Evolutionary conservation across 208 protist species (phyloP).

Genomic region (Angomonas deanei): DNA sequence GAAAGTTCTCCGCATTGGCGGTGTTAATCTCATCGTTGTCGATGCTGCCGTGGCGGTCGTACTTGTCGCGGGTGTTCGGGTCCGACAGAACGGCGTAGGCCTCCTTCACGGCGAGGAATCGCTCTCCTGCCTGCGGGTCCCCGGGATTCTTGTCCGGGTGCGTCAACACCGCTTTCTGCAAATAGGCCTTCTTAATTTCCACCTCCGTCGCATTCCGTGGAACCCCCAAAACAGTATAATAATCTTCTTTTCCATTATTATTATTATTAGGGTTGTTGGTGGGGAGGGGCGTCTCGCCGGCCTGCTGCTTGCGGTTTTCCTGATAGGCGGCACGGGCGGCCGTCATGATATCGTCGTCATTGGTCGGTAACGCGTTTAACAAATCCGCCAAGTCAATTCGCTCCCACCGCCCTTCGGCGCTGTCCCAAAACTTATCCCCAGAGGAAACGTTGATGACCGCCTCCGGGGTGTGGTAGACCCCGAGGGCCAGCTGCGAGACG

Average conservation of each 20-base stretch:
- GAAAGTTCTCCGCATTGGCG: background rate
- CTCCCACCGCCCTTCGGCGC: constrained; percentile 13
- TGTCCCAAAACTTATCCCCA: constrained; percentile 27
- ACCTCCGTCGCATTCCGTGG: constrained; percentile 52
- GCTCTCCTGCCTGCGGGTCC: constrained; percentile 74
- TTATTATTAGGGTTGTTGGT: too few species aligned
- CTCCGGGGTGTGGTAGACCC: constrained; percentile 24
- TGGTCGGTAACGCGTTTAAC: constrained; percentile 14
- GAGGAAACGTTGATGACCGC: constrained; percentile 10
- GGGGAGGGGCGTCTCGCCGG: background rate
- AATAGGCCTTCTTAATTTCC: constrained; percentile 90
- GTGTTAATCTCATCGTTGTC: background rate
- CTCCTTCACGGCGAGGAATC: constrained; percentile 91
- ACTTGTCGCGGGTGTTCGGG: constrained; percentile 93
- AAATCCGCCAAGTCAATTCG: constrained; percentile 11
- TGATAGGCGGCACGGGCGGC: background rate
- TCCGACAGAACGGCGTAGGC: constrained; percentile 98
- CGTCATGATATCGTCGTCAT: constrained; percentile 14
- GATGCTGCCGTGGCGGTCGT: constrained; percentile 85
- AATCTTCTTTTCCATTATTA: constrained; percentile 35
- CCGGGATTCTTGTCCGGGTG: constrained; percentile 92
- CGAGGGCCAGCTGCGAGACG: constrained; percentile 12
- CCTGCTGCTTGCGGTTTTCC: background rate
- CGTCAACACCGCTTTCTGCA: constrained; percentile 85
- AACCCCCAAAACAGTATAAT: constrained; percentile 85